These are phyloP conservation scores for Alternaria sp. DNA, from an alignment of 2,329 filamentous ascomycete genomes.

Conservation along the genomic window DNA sequence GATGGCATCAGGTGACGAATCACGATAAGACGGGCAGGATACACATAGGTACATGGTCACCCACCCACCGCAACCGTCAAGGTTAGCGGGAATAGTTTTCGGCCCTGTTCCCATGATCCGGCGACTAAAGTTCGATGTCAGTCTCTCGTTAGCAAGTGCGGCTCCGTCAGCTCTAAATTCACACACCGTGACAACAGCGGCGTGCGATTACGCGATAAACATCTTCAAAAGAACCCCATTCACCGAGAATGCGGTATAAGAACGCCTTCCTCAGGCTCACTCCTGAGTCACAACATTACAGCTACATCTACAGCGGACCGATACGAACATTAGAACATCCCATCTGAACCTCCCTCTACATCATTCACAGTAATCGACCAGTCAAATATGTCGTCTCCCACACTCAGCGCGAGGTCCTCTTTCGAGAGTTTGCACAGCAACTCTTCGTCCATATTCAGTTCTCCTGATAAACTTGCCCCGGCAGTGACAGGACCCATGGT, in stretches of 20 bases:
- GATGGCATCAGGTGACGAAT: conserved; percentile 35
- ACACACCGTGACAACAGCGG: conserved; percentile 12
- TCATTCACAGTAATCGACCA: background rate
- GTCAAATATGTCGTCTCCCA: conserved; percentile 34
- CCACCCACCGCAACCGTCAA: conserved; percentile 22
- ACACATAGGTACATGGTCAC: conserved; percentile 28
- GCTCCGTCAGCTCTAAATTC: conserved; percentile 44
- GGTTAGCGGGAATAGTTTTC: conserved; percentile 24
- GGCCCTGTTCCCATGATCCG: conserved; percentile 14
- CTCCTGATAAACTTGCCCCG: conserved; percentile 42
- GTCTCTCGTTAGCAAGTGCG: conserved; percentile 32
- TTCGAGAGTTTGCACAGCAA: conserved; percentile 43
- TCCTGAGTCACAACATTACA: conserved; percentile 1
- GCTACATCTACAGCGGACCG: conserved; percentile 6
- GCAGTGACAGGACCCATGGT: conserved; percentile 43
- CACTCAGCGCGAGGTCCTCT: conserved; percentile 41
- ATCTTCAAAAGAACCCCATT: conserved; percentile 2
- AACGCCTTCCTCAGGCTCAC: conserved; percentile 12
- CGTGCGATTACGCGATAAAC: conserved; percentile 9
- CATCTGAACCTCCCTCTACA: background rate
- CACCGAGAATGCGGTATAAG: conserved; percentile 11
- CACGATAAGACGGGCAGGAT: conserved; percentile 20
- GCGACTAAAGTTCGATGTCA: conserved; percentile 23
- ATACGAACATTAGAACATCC: background rate
- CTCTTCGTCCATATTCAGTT: conserved; percentile 29